Conservation (phyloP, 768 basidiomycete genomes). For the Fibroporia radiculosa region DNA sequence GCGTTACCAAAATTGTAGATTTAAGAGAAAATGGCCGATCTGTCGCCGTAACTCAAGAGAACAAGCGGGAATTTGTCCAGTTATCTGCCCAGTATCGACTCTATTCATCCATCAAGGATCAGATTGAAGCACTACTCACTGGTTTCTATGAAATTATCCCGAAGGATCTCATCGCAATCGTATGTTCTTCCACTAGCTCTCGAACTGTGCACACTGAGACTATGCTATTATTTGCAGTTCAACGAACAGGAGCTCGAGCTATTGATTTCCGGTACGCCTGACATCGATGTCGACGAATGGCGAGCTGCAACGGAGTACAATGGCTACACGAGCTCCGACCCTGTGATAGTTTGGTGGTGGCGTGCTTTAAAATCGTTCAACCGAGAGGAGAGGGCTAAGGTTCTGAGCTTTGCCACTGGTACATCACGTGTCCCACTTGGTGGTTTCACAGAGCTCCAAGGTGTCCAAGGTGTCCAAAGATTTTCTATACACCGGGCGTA, state of each 20-base stretch:
- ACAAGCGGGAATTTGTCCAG: conserved; percentile 94
- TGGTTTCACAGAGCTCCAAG: conserved; percentile 93
- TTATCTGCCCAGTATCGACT: conserved; percentile 91
- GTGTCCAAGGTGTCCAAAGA: conserved; percentile 87
- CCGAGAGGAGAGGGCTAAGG: conserved; percentile 93
- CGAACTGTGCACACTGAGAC: neutral
- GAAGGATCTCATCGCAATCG: conserved; percentile 89
- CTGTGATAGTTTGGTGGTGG: conserved; percentile 99
- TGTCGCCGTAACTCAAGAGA: conserved; percentile 90
- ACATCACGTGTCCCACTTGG: conserved; percentile 89
- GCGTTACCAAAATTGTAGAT: conserved; percentile 79
- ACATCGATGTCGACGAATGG: conserved; percentile 98
- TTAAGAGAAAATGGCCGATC: conserved; percentile 81
- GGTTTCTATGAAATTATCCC: conserved; percentile 99
- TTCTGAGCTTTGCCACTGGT: conserved; percentile 94
- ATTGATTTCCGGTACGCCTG: conserved; percentile 94
- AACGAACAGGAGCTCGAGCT: conserved; percentile 93
- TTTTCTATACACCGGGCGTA: conserved; percentile 97
- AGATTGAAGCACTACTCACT: conserved; percentile 81
- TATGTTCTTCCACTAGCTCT: conserved; percentile 35
- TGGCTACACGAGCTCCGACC: conserved; percentile 81
- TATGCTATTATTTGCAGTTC: conserved; percentile 44
- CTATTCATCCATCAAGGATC: conserved; percentile 90
- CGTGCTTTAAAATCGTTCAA: conserved; percentile 95
- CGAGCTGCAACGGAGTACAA: conserved; percentile 87